Percentiles rank a stretch among this genome's conserved stretches.
These are phyloP conservation scores for Flaveria trinervia DNA, from an alignment of 129 eudicot genomes.

Conservation along the genomic window DNA sequence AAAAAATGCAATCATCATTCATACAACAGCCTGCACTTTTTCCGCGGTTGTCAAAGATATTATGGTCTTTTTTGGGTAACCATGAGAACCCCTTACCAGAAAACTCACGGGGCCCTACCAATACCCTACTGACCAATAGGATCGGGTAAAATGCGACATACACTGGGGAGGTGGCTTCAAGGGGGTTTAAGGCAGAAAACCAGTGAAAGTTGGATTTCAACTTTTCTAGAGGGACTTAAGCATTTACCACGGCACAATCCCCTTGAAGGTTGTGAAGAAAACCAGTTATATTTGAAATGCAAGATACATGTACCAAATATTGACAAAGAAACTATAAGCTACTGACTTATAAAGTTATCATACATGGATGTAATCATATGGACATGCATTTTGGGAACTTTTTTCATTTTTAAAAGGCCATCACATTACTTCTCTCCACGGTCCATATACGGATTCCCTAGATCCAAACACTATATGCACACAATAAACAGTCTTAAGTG, in stretches of 20 bases:
- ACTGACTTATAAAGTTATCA: background rate
- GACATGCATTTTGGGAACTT: background rate
- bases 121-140: background rate
- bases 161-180: background rate
- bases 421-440: background rate
- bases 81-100: background rate
- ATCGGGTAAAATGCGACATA: background rate
- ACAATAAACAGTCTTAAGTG: background rate
- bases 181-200: background rate
- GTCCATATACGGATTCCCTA: background rate
- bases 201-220: background rate
- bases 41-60: background rate
- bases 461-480: background rate
- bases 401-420: background rate
- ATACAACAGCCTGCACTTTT: background rate
- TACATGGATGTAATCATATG: constrained; percentile 4
- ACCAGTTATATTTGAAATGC: constrained; percentile 9
- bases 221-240: background rate
- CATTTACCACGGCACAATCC: background rate
- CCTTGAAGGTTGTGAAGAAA: background rate
- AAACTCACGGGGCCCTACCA: background rate
- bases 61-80: background rate
- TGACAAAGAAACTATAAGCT: background rate
- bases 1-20: background rate
- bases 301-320: background rate